Conservation (phyloP, 2,329 filamentous ascomycete species). For the Penicillium sp. region DNA sequence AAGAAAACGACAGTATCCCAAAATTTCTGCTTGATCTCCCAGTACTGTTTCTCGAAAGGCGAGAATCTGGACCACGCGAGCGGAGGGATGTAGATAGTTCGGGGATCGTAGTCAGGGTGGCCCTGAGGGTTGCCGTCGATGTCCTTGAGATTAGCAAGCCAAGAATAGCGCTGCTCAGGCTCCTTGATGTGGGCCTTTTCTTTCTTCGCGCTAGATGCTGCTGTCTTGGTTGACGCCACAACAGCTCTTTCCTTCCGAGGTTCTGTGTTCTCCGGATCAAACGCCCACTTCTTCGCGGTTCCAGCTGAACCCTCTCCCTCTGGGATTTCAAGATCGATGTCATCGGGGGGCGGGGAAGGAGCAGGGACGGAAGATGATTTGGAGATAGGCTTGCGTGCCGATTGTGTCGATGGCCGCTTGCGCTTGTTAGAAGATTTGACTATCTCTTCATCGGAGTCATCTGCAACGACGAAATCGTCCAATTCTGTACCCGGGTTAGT, state of each 20-base stretch:
- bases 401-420: constrained; percentile 52
- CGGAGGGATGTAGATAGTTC: constrained; percentile 82
- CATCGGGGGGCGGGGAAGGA: constrained; percentile 47
- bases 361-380: constrained; percentile 36
- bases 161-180: constrained; percentile 76
- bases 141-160: constrained; percentile 78
- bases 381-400: constrained; percentile 30
- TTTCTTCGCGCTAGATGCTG: constrained; percentile 35
- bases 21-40: constrained; percentile 97
- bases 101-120: constrained; percentile 81
- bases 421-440: constrained; percentile 57
- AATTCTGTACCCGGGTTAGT: constrained; percentile 50
- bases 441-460: constrained; percentile 68
- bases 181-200: constrained; percentile 70
- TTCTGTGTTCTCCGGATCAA: constrained; percentile 53
- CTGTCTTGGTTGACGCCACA: constrained; percentile 28
- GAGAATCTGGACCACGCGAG: constrained; percentile 73
- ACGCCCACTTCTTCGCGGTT: constrained; percentile 75
- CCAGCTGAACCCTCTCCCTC: constrained; percentile 52
- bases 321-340: constrained; percentile 48
- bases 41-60: constrained; percentile 95
- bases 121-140: constrained; percentile 69
- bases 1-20: constrained; percentile 98
- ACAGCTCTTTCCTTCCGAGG: constrained; percentile 43
- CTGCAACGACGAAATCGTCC: constrained; percentile 77